phyloP scores from a whole-genome alignment of 768 basidiomycete species.

The Leccinum imitatum region DNA sequence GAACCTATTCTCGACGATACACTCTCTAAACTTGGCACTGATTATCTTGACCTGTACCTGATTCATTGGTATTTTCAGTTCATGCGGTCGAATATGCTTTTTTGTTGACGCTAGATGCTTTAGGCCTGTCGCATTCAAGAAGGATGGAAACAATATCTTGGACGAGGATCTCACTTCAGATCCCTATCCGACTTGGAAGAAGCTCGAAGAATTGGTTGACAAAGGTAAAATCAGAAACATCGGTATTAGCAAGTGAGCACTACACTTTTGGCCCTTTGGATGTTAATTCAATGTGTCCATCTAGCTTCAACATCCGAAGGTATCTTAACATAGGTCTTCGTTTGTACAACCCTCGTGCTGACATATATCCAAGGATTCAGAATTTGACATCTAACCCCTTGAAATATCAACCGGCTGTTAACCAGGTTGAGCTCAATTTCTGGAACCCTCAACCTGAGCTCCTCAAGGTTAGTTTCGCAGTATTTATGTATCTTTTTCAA shows the following conservation, averaged over 20 bases:
- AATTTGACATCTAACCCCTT: conserved; percentile 62
- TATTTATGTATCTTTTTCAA: background rate
- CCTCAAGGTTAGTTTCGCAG: conserved; percentile 45
- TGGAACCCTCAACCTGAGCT: conserved; percentile 78
- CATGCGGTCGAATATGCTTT: background rate
- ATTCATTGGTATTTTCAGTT: conserved; percentile 63
- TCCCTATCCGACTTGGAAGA: conserved; percentile 79
- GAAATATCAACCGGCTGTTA: conserved; percentile 64
- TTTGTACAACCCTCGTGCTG: background rate
- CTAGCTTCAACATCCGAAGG: conserved; percentile 61
- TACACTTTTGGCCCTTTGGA: background rate
- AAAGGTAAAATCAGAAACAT: conserved; percentile 79
- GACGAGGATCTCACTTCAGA: conserved; percentile 60
- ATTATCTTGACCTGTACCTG: conserved; percentile 79
- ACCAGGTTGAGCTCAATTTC: conserved; percentile 79
- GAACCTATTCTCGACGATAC: conserved; percentile 68
- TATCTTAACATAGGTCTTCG: conserved; percentile 5
- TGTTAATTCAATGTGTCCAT: background rate
- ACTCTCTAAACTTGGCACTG: conserved; percentile 54
- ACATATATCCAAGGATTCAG: conserved; percentile 39
- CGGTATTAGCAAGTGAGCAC: conserved; percentile 74
- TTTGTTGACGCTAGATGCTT: background rate
- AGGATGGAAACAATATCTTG: conserved; percentile 47
- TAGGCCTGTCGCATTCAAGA: conserved; percentile 70
- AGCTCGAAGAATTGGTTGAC: conserved; percentile 73